Base-by-base conservation (phyloP, 2,329 filamentous ascomycete species). In the Plectosphaerella sp. region DNA sequence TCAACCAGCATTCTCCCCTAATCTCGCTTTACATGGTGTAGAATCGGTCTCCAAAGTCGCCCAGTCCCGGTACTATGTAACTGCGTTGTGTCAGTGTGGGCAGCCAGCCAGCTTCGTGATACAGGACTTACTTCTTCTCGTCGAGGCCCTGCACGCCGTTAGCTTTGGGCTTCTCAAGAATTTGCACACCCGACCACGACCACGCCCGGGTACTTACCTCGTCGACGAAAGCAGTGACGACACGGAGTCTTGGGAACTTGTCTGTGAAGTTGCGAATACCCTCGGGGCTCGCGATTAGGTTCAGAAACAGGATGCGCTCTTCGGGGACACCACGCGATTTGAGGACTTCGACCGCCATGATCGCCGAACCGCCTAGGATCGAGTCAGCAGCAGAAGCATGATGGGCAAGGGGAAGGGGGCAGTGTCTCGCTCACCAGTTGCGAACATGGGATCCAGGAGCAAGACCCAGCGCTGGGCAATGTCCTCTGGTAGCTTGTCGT, bases 361-460 rank as follows among this genome's bases (percentile, higher is more conserved):
- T 94, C 49, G 94, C 94, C 53, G 92, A 97, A 46, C 94, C 94
- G 60, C 93, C 91, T 94, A 59, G 35, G 37, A 5, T 24, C 8
- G 9, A 10, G 39, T 49, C n/a, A 42, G n/a, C 24, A 22, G 36
- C 3, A 41, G 9, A 14, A n/a, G 10, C 3, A 20, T 4, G 16
- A n/a, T 18, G 15, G 33, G 16, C n/a, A 8, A 37, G 22, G 25
- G 28, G 15, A 37, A 48, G 39, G 28, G 14, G 41, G 9, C 1
- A 9, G 15, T 46, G 14, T 37, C 7, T 46, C n/a, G 33, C 77
- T 63, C 72, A 92, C 91, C 92, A 61, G 94, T 99, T 53, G 94
- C 94, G 72, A 99, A 92, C 94, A 99, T 99, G n/a, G 94, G 94
- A 67, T 99, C 94, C 45, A 99, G 74, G 45, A 99, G 77, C 54